Conservation (phyloP, 169 alveolate genomes). For the Theileria orientalis region DNA sequence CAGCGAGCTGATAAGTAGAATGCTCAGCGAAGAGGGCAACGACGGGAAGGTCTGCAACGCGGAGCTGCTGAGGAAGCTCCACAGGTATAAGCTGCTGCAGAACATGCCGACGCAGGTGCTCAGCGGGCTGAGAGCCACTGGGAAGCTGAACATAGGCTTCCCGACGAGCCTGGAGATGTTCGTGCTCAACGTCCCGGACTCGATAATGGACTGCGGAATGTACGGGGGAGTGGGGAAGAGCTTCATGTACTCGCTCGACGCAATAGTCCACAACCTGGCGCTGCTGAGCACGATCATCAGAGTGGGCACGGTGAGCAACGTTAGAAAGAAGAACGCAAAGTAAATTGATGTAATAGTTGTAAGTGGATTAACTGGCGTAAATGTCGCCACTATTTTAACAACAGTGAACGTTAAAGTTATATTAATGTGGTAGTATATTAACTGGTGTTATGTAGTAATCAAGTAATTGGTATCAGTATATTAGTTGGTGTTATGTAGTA, state of each 20-base stretch:
- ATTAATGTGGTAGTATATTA: too few species aligned
- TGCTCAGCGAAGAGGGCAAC: not conserved
- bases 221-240: slow-evolving; percentile 46
- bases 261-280: slow-evolving; percentile 34
- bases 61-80: too few species aligned
- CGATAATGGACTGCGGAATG: slow-evolving; percentile 46
- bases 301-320: slow-evolving; percentile 9
- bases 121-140: not conserved
- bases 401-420: too few species aligned
- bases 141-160: slow-evolving; percentile 35
- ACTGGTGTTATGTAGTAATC: too few species aligned
- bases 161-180: slow-evolving; percentile 64
- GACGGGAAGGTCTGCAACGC: not conserved
- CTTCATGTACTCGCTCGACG: slow-evolving; percentile 32
- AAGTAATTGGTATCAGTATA: too few species aligned
- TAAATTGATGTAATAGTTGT: too few species aligned
- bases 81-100: not conserved
- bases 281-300: slow-evolving; percentile 16
- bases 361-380: too few species aligned
- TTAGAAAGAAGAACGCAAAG: not conserved
- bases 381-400: too few species aligned
- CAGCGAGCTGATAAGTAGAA: not conserved
- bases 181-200: slow-evolving; percentile 41
- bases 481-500: too few species aligned
- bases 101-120: not conserved